These are phyloP conservation scores for Postia placenta DNA, from an alignment of 768 basidiomycete genomes.

Conservation along the genomic window DNA sequence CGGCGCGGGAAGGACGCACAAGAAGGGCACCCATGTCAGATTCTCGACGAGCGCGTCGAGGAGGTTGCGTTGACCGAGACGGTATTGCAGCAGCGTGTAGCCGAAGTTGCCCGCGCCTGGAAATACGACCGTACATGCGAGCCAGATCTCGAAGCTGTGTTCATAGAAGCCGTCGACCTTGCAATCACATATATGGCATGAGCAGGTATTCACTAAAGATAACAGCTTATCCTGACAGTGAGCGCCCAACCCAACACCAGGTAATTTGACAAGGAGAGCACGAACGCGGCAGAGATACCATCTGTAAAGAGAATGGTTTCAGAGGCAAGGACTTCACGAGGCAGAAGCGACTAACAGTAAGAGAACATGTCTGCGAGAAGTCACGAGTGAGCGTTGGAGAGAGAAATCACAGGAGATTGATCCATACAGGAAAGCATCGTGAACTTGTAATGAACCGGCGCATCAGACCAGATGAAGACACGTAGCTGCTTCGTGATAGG, in stretches of 20 bases:
- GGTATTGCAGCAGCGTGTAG: constrained; percentile 64
- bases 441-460: constrained; percentile 80
- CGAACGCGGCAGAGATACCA: constrained; percentile 57
- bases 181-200: constrained; percentile 11
- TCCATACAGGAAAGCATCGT: constrained; percentile 64
- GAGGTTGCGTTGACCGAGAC: constrained; percentile 51
- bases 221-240: constrained; percentile 18
- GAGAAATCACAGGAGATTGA: neutral
- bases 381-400: neutral
- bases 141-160: constrained; percentile 68
- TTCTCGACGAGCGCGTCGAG: constrained; percentile 49
- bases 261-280: constrained; percentile 66
- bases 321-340: too few relatives aligned
- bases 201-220: neutral
- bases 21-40: constrained; percentile 65
- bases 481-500: constrained; percentile 82
- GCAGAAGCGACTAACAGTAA: constrained; percentile 27
- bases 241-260: constrained; percentile 51
- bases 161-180: constrained; percentile 65
- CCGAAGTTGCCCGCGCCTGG: constrained; percentile 64
- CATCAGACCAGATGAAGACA: constrained; percentile 67
- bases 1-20: constrained; percentile 49
- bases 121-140: constrained; percentile 67
- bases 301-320: constrained; percentile 22
- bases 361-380: constrained; percentile 36